A percentile compares a stretch with the other conserved stretches of the same genome.
Conservation (phyloP, 1,284 basidiomycete species). For the Wallemia ichthyophaga region DNA sequence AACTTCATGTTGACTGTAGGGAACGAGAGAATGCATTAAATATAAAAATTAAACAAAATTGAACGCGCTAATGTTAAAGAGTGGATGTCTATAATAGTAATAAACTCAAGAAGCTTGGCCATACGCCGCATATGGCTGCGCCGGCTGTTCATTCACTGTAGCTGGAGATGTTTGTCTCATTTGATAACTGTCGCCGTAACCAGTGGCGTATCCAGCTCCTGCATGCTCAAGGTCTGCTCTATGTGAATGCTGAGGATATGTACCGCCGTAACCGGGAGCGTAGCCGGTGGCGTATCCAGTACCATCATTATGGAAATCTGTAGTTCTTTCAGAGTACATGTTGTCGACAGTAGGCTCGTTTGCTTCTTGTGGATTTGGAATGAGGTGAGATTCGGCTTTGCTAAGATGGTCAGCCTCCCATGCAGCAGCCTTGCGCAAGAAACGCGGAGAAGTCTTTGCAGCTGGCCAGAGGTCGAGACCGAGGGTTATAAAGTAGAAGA, state of each 20-base stretch:
- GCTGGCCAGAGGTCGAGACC: conserved; percentile 15
- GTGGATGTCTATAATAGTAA: too few species aligned
- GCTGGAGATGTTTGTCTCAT: not conserved
- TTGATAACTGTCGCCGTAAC: not conserved
- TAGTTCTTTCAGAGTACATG: not conserved
- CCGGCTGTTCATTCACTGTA: not conserved
- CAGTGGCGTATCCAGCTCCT: not conserved
- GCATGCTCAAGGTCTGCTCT: too few species aligned
- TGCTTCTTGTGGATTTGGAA: not conserved
- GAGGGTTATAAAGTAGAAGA: conserved; percentile 13
- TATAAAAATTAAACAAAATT: not conserved
- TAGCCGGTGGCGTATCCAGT: too few species aligned
- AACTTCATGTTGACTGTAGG: not conserved
- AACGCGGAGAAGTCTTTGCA: conserved; percentile 17
- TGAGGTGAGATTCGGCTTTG: conserved; percentile 10
- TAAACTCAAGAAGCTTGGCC: too few species aligned
- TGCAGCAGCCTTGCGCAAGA: conserved; percentile 15
- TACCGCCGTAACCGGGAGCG: too few species aligned
- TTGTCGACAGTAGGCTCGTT: not conserved
- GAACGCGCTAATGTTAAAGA: too few species aligned
- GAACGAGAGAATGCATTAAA: not conserved
- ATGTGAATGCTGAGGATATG: too few species aligned
- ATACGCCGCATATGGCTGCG: not conserved
- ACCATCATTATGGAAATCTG: not conserved
- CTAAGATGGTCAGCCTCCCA: conserved; percentile 15